A percentile compares a stretch with the other conserved stretches of the same genome.
Evolutionary conservation across 2,329 filamentous ascomycete species (phyloP).

Genomic region (Nemania bipapillata): DNA sequence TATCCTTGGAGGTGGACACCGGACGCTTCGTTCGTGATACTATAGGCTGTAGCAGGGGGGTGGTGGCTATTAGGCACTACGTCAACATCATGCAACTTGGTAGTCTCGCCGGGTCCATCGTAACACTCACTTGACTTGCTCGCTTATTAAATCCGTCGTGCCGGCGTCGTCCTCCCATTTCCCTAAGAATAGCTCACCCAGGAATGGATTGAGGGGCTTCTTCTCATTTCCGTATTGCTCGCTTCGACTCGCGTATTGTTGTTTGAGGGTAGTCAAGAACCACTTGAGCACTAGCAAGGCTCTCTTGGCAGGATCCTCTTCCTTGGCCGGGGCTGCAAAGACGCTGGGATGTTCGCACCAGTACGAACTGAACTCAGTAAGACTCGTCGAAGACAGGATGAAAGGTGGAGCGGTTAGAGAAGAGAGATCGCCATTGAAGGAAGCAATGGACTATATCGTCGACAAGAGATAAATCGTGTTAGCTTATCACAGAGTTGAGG

Average conservation of each 20-base stretch:
- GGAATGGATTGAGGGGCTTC: slow-evolving; percentile 65
- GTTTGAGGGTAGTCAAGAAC: slow-evolving; percentile 60
- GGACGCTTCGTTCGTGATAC: slow-evolving; percentile 57
- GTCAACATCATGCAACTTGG: slow-evolving; percentile 16
- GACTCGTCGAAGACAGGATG: slow-evolving; percentile 60
- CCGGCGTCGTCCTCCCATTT: slow-evolving; percentile 51
- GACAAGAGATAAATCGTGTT: slow-evolving; percentile 14
- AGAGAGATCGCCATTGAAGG: slow-evolving; percentile 62
- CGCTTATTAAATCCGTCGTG: slow-evolving; percentile 52
- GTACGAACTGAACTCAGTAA: slow-evolving; percentile 63
- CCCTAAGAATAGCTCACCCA: slow-evolving; percentile 62
- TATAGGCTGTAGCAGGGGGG: slow-evolving; percentile 65
- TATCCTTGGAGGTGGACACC: slow-evolving; percentile 63
- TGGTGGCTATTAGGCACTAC: slow-evolving; percentile 55
- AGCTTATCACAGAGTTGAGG: slow-evolving; percentile 4
- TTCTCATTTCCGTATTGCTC: slow-evolving; percentile 61
- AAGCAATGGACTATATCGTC: slow-evolving; percentile 49
- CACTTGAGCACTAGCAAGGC: slow-evolving; percentile 60
- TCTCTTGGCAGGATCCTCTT: slow-evolving; percentile 57
- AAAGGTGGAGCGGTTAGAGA: slow-evolving; percentile 64
- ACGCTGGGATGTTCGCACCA: slow-evolving; percentile 62
- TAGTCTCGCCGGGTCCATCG: no score
- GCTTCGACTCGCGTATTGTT: slow-evolving; percentile 60
- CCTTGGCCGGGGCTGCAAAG: slow-evolving; percentile 60
- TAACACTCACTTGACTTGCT: slow-evolving; percentile 58